Evolutionary conservation across 2,329 filamentous ascomycete genomes (phyloP), one percentile per base, ranked within the genome.

Genomic region (Ophiocordyceps sinensis): DNA sequence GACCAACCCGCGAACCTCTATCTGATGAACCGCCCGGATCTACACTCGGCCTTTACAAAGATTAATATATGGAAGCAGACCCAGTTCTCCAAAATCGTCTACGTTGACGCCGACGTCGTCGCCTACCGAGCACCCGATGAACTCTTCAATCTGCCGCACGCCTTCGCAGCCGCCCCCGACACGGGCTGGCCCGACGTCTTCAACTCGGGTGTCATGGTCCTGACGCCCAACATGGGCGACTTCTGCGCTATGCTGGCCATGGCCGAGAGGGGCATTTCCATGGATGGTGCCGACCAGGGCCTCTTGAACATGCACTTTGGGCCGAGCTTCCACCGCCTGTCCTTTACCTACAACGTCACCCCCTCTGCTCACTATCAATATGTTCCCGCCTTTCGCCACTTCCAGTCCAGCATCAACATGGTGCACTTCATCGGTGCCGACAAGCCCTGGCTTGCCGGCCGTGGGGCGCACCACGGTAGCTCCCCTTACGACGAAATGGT

Each of bases 121-220:
- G 85, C 85, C 28, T 75, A 94, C 47, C 74, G 87, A 50, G 86
- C 88, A 29, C 85, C 89, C 4, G 89, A 98, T 54, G 91, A 98
- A 70, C 77, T 98, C 42, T 93, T 98, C 56, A 72, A 79, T 43
- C 58, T 79, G 21, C 54, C 65, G 5, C 64, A 75, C 38, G 55
- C 68, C 41, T 80, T 81, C 56, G 73, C 76, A 34, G 78, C 91
- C 2, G 87, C 85, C 11, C 88, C 91, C 28, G 91, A 98, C 61
- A 87, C 96, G 53, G 91, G 91, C 51, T 98, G 91, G 91, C 91
- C 91, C 29, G 91, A 98, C 64, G 75, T 88, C 45, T 96, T 96
- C 77, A 98, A 98, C 64, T 87, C 84, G n/a, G 91, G 91, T 54
- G 78, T 98, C 51, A 93, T 98, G 86, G 86, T 87, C 30, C 63